These are phyloP conservation scores for Nicotiana rustica DNA, from an alignment of 305 asterid genomes.

Conservation along the genomic window DNA sequence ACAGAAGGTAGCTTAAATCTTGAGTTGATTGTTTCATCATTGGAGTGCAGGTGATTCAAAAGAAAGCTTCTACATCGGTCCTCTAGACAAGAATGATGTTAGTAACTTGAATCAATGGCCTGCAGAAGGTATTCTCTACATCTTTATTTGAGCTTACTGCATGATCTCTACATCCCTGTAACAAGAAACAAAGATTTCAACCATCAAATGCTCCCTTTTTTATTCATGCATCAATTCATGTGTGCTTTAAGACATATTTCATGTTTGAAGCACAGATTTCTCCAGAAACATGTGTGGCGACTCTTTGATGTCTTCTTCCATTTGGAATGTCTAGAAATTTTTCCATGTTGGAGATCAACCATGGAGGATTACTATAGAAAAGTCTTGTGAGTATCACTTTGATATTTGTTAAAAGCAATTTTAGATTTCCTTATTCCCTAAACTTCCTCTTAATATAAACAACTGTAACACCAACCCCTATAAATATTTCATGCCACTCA, in stretches of 20 bases:
- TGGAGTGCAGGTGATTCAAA: constrained; percentile 61
- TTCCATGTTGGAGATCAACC: constrained; percentile 61
- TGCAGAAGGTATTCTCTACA: constrained; percentile 49
- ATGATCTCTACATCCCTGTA: not conserved
- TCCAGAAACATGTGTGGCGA: not conserved
- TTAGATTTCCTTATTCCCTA: not conserved
- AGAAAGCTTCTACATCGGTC: constrained; percentile 65
- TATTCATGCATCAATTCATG: not conserved
- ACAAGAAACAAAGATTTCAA: not conserved
- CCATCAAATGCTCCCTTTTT: not conserved
- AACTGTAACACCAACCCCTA: not conserved
- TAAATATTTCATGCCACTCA: not conserved
- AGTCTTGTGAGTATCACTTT: constrained; percentile 52
- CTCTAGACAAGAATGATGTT: constrained; percentile 43
- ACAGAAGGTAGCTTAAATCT: constrained; percentile 6
- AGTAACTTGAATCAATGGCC: constrained; percentile 72
- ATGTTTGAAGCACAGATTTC: constrained; percentile 13
- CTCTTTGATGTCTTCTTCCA: not conserved
- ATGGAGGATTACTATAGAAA: constrained; percentile 59
- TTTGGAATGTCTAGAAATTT: constrained; percentile 44
- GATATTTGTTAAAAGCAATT: not conserved
- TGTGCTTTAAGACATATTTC: constrained; percentile 27
- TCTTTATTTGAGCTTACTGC: not conserved
- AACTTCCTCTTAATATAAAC: not conserved
- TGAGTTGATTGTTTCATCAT: constrained; percentile 20